Percentiles rank a stretch among this genome's conserved stretches.
These are phyloP conservation scores for Oxyria digyna DNA, from an alignment of 148 eudicot species.

Conservation along the genomic window DNA sequence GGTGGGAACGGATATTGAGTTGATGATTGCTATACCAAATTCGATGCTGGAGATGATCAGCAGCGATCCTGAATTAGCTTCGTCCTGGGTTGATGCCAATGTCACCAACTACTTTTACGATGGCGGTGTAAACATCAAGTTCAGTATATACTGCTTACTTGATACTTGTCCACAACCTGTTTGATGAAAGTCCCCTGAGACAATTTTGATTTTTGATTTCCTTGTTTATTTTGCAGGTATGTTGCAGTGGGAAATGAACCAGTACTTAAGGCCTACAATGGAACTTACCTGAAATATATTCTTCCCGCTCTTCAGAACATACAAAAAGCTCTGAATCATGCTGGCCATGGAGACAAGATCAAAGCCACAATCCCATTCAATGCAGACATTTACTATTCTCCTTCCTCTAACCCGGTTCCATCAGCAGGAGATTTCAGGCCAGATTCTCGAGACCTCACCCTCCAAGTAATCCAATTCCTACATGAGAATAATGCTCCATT, in stretches of 20 bases:
- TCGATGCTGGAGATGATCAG: conserved; percentile 71
- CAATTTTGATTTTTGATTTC: neutral
- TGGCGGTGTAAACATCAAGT: conserved; percentile 88
- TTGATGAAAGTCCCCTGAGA: neutral
- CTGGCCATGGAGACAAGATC: conserved; percentile 45
- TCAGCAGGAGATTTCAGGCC: conserved; percentile 94
- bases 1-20: conserved; percentile 57
- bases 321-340: conserved; percentile 59
- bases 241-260: conserved; percentile 99
- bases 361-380: conserved; percentile 86
- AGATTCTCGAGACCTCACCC: conserved; percentile 47
- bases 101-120: conserved; percentile 48
- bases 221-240: conserved; percentile 37
- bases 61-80: conserved; percentile 39
- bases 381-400: conserved; percentile 88
- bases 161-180: neutral
- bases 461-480: conserved; percentile 53
- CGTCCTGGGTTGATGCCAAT: conserved; percentile 81
- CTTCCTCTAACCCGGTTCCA: conserved; percentile 74
- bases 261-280: conserved; percentile 60
- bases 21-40: conserved; percentile 86
- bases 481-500: conserved; percentile 59
- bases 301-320: conserved; percentile 75
- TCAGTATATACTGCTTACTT: conserved; percentile 3
- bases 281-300: conserved; percentile 41